Conservation (phyloP, 768 basidiomycete genomes). For the Boletus sensibilis region DNA sequence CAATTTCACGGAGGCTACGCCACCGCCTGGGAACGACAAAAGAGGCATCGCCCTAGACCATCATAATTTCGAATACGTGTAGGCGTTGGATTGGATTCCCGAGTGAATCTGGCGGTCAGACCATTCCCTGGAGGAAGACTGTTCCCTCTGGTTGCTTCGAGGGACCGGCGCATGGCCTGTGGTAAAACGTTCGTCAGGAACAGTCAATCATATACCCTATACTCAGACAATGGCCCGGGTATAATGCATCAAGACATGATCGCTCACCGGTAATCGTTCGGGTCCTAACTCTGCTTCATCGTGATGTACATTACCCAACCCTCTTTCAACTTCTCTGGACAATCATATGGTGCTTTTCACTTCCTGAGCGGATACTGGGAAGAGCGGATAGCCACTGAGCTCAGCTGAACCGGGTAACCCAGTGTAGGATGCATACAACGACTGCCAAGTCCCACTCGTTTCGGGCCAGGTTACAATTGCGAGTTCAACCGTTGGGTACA, state of each 20-base stretch:
- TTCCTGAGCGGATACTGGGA: too few species aligned
- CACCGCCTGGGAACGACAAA: neutral
- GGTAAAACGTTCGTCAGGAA: neutral
- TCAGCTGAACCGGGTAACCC: too few species aligned
- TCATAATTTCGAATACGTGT: neutral
- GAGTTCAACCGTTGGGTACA: too few species aligned
- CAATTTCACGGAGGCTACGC: neutral
- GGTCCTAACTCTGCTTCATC: too few species aligned
- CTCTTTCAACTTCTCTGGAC: too few species aligned
- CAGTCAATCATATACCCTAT: neutral
- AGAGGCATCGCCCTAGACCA: neutral
- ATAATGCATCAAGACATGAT: neutral
- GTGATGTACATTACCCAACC: too few species aligned
- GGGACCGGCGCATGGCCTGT: neutral
- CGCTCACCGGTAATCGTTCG: too few species aligned
- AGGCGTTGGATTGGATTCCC: neutral
- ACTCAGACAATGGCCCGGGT: neutral
- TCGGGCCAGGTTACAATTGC: too few species aligned
- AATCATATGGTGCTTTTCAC: too few species aligned
- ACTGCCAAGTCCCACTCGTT: too few species aligned
- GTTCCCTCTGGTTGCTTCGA: neutral
- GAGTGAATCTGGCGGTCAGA: neutral
- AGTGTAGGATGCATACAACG: too few species aligned
- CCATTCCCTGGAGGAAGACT: neutral
- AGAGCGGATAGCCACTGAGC: too few species aligned